Percentiles rank a stretch among this genome's conserved stretches.
Evolutionary conservation across 192 early-diverging fungal genomes (phyloP).

Genomic region (Coemansia sp.): DNA sequence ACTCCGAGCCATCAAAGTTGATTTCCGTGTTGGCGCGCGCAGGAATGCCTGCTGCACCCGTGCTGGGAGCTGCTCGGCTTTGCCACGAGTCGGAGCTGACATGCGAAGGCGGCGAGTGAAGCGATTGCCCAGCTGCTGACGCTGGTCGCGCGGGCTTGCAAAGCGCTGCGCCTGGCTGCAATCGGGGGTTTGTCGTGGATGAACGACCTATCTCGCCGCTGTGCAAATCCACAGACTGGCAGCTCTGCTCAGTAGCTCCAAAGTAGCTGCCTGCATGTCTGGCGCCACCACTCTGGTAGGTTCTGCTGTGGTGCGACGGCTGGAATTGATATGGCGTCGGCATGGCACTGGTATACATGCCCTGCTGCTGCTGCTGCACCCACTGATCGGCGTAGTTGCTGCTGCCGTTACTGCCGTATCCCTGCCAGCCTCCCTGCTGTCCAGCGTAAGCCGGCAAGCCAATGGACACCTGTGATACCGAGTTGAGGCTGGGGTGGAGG

Average conservation of each 20-base stretch:
- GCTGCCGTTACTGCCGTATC: not conserved
- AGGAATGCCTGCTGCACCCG: conserved; percentile 2
- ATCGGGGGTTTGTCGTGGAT: conserved; percentile 4
- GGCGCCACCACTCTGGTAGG: conserved; percentile 3
- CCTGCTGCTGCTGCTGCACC: conserved; percentile 15
- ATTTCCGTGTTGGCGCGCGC: conserved; percentile 40
- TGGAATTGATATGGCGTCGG: conserved; percentile 2
- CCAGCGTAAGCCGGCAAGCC: not conserved
- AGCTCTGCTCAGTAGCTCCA: not conserved
- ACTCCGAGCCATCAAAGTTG: conserved; percentile 31
- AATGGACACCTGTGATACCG: not conserved
- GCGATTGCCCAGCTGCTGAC: conserved; percentile 10
- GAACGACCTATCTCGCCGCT: not conserved
- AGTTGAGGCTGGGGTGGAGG: conserved; percentile 27
- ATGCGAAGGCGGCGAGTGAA: conserved; percentile 8
- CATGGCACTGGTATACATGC: not conserved
- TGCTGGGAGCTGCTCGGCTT: conserved; percentile 33
- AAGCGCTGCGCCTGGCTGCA: conserved; percentile 32
- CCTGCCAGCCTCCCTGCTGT: conserved; percentile 20
- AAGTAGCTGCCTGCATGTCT: conserved; percentile 1
- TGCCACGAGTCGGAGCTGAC: conserved; percentile 53
- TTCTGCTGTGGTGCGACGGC: not conserved
- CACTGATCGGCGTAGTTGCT: conserved; percentile 27
- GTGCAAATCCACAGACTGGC: not conserved
- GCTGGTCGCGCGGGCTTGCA: conserved; percentile 16